Base-by-base conservation (phyloP, 2,329 filamentous ascomycete species). In the Beauveria australis region DNA sequence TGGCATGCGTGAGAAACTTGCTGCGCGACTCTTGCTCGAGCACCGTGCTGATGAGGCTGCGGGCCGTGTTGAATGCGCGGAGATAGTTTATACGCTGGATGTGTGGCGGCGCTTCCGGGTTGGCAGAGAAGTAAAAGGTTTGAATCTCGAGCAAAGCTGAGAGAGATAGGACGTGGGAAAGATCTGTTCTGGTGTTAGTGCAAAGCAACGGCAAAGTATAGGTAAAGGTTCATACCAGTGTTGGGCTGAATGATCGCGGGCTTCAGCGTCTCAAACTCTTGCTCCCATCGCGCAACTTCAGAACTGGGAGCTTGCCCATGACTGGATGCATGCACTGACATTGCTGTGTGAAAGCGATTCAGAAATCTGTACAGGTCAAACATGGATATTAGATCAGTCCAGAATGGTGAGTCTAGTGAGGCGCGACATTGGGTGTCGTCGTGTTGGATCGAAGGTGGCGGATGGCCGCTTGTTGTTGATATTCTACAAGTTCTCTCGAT, bases 81-180 rank as follows among this genome's bases (percentile, higher is more conserved):
- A 80, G 67, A 26, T 78, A 69, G 65, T 80, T 77, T 53, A 77
- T 71, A 62, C 74, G 75, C 60, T 80, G 72, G 14, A 69, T 71
- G 46, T 73, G 74, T 1, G 68, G 67, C 63, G 68, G 73, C 62
- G 71, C 71, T 19, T 72, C 73, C 2, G 75, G 72, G 0, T 74
- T 72, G 3, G 77, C 78, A 63, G 77, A 73, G 64, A 83, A 78
- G 70, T 82, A 82, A 68, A 78, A 82, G 1, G 73, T 70, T 63
- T 84, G 80, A 9, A 83, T 75, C 60, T 84, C 80, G n/a, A 82
- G 73, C 24, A 78, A 74, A 1, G 79, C 76, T 0, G 79, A 73
- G 3, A 82, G 68, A 9, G 80, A 69, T 53, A 79, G 78, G 65
- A 82, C 80, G 18, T 75, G 72, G 57, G 79, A 77, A 24, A 79